Evolutionary conservation across 2,329 filamentous ascomycete genomes (phyloP).

Genomic region (Exophiala dermatitidis): DNA sequence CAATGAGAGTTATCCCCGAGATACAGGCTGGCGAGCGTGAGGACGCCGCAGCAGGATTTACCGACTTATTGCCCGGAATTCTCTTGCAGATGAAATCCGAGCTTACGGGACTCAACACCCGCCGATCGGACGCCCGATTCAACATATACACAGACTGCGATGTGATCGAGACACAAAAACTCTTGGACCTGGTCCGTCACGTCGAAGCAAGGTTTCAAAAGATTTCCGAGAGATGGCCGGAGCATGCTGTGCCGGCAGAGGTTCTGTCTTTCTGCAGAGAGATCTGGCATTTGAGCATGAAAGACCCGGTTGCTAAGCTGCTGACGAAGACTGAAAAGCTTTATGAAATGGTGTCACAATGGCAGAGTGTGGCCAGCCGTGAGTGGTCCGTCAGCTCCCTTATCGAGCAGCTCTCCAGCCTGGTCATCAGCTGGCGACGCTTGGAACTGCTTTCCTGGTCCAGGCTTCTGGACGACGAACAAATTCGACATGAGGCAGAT

Average conservation of each 20-base stretch:
- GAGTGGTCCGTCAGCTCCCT: constrained; percentile 62
- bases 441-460: constrained; percentile 90
- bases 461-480: constrained; percentile 77
- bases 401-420: constrained; percentile 70
- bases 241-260: constrained; percentile 73
- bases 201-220: constrained; percentile 66
- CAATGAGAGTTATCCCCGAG: constrained; percentile 29
- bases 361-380: constrained; percentile 86
- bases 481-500: constrained; percentile 64
- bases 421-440: constrained; percentile 82
- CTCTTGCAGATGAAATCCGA: constrained; percentile 60
- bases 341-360: constrained; percentile 79
- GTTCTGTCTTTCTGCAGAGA: constrained; percentile 68
- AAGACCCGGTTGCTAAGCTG: constrained; percentile 77
- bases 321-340: constrained; percentile 83
- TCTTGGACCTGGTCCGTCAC: constrained; percentile 62
- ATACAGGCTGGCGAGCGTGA: constrained; percentile 27
- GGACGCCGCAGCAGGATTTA: background rate
- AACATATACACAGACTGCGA: constrained; percentile 90
- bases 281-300: constrained; percentile 66
- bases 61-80: constrained; percentile 55
- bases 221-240: constrained; percentile 57
- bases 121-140: constrained; percentile 46
- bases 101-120: constrained; percentile 42
- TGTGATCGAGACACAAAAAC: constrained; percentile 63